Conservation (phyloP, 2,329 filamentous ascomycete species). For the Zasmidium cellare region DNA sequence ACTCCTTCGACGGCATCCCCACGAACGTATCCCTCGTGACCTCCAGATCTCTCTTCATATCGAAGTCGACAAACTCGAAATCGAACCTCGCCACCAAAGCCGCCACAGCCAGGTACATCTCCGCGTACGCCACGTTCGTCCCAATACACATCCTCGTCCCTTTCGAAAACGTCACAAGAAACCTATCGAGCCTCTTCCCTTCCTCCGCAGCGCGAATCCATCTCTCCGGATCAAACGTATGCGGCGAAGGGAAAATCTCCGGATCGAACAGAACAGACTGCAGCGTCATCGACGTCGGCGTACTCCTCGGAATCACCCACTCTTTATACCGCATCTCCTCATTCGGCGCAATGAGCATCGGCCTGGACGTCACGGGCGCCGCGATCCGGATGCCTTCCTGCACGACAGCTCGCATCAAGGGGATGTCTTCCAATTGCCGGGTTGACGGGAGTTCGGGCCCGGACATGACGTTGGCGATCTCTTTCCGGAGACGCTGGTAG, state of each 20-base stretch:
- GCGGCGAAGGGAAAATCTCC: slow-evolving; percentile 31
- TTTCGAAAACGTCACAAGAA: slow-evolving; percentile 12
- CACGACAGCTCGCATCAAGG: slow-evolving; percentile 17
- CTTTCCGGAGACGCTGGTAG: background rate
- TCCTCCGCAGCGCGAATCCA: slow-evolving; percentile 6
- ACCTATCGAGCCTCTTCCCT: slow-evolving; percentile 7
- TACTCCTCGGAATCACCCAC: slow-evolving; percentile 17
- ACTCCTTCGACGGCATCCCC: slow-evolving; percentile 6
- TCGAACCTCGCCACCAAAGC: slow-evolving; percentile 8
- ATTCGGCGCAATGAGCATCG: slow-evolving; percentile 24
- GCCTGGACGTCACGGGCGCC: slow-evolving; percentile 19
- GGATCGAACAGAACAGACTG: slow-evolving; percentile 32
- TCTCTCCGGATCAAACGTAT: slow-evolving; percentile 27
- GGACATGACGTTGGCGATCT: background rate
- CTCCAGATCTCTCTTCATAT: slow-evolving; percentile 2
- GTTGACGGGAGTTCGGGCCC: slow-evolving; percentile 1
- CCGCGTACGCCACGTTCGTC: slow-evolving; percentile 10
- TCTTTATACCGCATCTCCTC: slow-evolving; percentile 10
- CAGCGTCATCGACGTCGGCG: slow-evolving; percentile 25
- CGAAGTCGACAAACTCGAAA: slow-evolving; percentile 7
- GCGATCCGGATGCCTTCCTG: slow-evolving; percentile 26
- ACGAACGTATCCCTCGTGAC: slow-evolving; percentile 8
- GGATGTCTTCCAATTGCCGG: slow-evolving; percentile 16
- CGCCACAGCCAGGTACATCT: slow-evolving; percentile 7
- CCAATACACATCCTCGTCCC: slow-evolving; percentile 11